Conservation (phyloP, 179 eudicot species). For the Patellifolia procumbens region DNA sequence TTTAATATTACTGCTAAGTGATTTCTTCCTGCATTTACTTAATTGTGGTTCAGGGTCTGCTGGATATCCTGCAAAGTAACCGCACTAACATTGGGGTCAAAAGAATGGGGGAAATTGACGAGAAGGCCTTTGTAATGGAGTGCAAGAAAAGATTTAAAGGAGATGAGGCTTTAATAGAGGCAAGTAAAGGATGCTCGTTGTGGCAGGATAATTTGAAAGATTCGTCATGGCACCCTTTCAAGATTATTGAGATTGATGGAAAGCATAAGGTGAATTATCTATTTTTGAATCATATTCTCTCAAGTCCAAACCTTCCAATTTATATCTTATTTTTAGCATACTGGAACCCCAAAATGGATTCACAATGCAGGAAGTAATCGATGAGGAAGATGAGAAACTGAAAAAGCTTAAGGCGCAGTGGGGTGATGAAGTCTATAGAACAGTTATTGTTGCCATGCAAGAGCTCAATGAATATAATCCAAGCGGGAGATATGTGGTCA, state of each 20-base stretch:
- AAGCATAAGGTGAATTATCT: slow-evolving; percentile 39
- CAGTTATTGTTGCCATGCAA: slow-evolving; percentile 45
- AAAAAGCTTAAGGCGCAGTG: slow-evolving; percentile 38
- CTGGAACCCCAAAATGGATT: not conserved
- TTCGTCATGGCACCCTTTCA: slow-evolving; percentile 77
- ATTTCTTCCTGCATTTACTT: not conserved
- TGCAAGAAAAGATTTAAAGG: slow-evolving; percentile 49
- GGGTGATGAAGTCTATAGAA: slow-evolving; percentile 44
- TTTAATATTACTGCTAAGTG: not conserved
- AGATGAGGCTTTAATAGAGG: slow-evolving; percentile 55
- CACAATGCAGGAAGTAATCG: slow-evolving; percentile 37
- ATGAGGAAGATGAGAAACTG: slow-evolving; percentile 51
- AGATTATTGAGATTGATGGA: slow-evolving; percentile 37
- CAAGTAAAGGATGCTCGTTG: slow-evolving; percentile 57
- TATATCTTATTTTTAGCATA: not conserved
- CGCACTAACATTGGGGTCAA: slow-evolving; percentile 64
- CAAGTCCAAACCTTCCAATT: not conserved
- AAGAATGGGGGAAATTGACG: slow-evolving; percentile 84
- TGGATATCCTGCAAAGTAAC: slow-evolving; percentile 34
- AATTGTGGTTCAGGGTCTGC: slow-evolving; percentile 50
- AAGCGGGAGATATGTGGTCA: slow-evolving; percentile 45
- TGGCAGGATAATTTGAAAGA: slow-evolving; percentile 76
- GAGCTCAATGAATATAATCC: slow-evolving; percentile 64
- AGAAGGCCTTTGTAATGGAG: slow-evolving; percentile 49
- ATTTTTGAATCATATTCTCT: not conserved